Evolutionary conservation across 1,284 basidiomycete genomes (phyloP).

Genomic region (Cutaneotrichosporon dermatis): DNA sequence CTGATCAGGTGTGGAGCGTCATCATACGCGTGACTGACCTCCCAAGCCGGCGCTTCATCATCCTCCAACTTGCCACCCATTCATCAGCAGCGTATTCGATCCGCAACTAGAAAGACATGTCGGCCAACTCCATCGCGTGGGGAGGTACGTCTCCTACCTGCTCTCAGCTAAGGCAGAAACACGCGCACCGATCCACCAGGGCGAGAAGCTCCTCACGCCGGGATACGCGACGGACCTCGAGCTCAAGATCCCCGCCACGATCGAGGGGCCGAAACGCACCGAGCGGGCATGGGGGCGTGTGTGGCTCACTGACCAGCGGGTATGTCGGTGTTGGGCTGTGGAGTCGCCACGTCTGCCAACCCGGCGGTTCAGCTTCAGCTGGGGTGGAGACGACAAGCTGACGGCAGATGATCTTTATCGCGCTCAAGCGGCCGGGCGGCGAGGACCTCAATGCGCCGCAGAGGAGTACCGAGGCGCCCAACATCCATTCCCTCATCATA

Average conservation of each 20-base stretch:
- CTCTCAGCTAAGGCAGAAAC: background rate
- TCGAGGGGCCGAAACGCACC: slow-evolving; percentile 38
- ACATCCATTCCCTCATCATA: slow-evolving; percentile 30
- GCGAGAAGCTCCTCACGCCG: slow-evolving; percentile 31
- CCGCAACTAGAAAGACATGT: slow-evolving; percentile 6
- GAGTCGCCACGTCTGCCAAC: no score
- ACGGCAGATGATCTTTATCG: slow-evolving; percentile 28
- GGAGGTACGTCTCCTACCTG: background rate
- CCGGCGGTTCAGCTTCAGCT: no score
- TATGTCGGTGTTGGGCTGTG: slow-evolving; percentile 14
- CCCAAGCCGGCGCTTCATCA: no score
- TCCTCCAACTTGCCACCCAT: background rate
- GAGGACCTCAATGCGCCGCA: slow-evolving; percentile 12
- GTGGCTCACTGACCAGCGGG: slow-evolving; percentile 42
- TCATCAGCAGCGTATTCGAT: background rate
- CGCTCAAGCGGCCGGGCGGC: background rate
- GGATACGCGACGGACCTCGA: slow-evolving; percentile 34
- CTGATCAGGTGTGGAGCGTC: no score
- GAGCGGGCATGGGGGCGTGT: slow-evolving; percentile 32
- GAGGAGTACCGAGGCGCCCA: slow-evolving; percentile 20
- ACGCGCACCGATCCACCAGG: slow-evolving; percentile 15
- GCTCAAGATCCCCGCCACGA: slow-evolving; percentile 38
- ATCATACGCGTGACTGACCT: no score
- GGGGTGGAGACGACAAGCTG: background rate
- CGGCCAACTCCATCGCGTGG: slow-evolving; percentile 15